Evolutionary conservation across 495 filamentous ascomycete genomes (phyloP).

Genomic region (Xylaria venustula): DNA sequence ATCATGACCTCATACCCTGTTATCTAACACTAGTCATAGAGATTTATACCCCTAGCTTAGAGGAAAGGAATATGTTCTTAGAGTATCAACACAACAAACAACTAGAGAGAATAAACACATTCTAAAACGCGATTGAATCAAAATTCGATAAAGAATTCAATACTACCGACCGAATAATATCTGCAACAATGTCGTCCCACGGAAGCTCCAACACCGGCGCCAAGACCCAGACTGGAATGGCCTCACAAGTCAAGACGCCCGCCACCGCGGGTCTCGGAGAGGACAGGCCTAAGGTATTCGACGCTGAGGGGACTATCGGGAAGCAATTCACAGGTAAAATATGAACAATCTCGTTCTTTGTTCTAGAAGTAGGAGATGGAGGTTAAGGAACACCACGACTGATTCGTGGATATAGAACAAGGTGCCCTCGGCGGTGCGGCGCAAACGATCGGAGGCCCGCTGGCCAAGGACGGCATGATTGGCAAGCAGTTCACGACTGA

Average conservation of each 20-base stretch:
- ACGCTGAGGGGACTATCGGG: conserved; percentile 32
- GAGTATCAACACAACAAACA: no score
- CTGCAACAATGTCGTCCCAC: conserved; percentile 25
- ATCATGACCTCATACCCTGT: neutral
- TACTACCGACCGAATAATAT: neutral
- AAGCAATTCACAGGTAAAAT: conserved; percentile 36
- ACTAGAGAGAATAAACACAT: no score
- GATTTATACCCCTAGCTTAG: no score
- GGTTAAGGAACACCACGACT: neutral
- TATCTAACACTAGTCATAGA: no score
- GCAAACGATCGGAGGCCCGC: conserved; percentile 48
- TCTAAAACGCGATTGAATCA: no score
- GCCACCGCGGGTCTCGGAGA: conserved; percentile 25
- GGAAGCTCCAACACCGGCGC: conserved; percentile 27
- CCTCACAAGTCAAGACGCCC: conserved; percentile 25
- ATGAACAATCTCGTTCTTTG: neutral
- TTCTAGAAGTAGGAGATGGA: no score
- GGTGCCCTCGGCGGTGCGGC: conserved; percentile 44
- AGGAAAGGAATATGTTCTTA: no score
- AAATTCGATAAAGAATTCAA: neutral
- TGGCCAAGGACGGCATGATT: conserved; percentile 42
- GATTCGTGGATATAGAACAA: conserved; percentile 28
- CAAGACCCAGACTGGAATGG: conserved; percentile 24
- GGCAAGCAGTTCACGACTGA: conserved; percentile 44
- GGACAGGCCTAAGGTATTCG: conserved; percentile 31